Conservation (phyloP, 257 asterid species). For the Gardenia jasminoides region DNA sequence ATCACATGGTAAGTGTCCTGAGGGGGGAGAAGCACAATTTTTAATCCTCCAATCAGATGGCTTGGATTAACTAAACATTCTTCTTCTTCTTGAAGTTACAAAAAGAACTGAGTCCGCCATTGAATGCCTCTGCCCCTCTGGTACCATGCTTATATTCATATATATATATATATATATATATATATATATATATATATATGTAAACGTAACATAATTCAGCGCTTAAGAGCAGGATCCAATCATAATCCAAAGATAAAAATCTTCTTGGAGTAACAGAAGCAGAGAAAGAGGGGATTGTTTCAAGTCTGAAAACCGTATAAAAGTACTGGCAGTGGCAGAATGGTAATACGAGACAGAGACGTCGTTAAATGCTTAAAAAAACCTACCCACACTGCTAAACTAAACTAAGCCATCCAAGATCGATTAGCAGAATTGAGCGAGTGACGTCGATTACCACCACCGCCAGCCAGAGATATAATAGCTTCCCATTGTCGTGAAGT, state of each 20-base stretch:
- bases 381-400: too few relatives aligned
- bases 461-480: neutral
- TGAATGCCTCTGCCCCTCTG: neutral
- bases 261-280: neutral
- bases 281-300: neutral
- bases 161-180: neutral
- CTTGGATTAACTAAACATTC: constrained; percentile 27
- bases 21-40: neutral
- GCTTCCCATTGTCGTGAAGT: constrained; percentile 13
- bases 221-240: neutral
- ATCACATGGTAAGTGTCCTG: constrained; percentile 23
- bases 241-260: too few relatives aligned
- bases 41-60: constrained; percentile 17
- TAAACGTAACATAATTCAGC: too few relatives aligned
- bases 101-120: neutral
- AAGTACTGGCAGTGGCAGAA: too few relatives aligned
- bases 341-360: neutral
- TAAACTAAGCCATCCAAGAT: neutral
- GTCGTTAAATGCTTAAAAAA: neutral
- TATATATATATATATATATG: neutral
- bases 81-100: constrained; percentile 14
- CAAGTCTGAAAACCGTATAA: neutral
- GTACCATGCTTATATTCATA: too few relatives aligned
- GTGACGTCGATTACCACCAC: neutral
- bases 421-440: too few relatives aligned